A percentile compares a stretch with the other conserved stretches of the same genome.
These are phyloP conservation scores for Aspergillus taichungensis DNA, from an alignment of 495 filamentous ascomycete species.

Conservation along the genomic window DNA sequence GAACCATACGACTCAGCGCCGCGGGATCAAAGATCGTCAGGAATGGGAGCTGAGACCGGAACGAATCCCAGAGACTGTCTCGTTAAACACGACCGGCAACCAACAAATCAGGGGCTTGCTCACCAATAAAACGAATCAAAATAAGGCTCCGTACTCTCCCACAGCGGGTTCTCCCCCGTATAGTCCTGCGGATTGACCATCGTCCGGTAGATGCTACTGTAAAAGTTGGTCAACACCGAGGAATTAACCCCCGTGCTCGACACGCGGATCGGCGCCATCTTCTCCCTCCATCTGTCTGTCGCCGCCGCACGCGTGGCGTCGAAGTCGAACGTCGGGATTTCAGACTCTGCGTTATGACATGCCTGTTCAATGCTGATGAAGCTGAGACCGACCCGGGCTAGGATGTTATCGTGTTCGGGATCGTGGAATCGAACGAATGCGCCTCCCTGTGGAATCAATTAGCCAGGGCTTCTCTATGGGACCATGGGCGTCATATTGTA, in stretches of 20 bases:
- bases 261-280: slow-evolving; percentile 45
- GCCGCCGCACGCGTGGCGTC: slow-evolving; percentile 27
- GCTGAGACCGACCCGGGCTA: slow-evolving; percentile 61
- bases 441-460: slow-evolving; percentile 36
- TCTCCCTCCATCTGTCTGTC: slow-evolving; percentile 41
- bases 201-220: slow-evolving; percentile 42
- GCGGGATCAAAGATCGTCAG: slow-evolving; percentile 57
- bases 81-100: too few species aligned
- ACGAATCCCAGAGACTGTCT: slow-evolving; percentile 47
- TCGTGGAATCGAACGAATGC: slow-evolving; percentile 55
- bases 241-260: slow-evolving; percentile 42
- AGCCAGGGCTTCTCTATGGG: background rate
- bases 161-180: slow-evolving; percentile 65
- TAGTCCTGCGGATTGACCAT: slow-evolving; percentile 69
- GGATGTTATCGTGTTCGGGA: slow-evolving; percentile 30
- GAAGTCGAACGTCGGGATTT: slow-evolving; percentile 49
- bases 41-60: slow-evolving; percentile 57
- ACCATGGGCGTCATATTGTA: too few species aligned
- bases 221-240: slow-evolving; percentile 51
- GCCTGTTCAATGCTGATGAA: slow-evolving; percentile 59
- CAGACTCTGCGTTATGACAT: slow-evolving; percentile 49
- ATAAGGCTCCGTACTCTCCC: slow-evolving; percentile 59
- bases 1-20: slow-evolving; percentile 53
- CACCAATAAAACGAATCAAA: slow-evolving; percentile 49
- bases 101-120: slow-evolving; percentile 1